Evolutionary conservation across 306 rosid genomes (phyloP), one percentile per base, ranked within the genome.

Genomic region (Acmispon strigosus): DNA sequence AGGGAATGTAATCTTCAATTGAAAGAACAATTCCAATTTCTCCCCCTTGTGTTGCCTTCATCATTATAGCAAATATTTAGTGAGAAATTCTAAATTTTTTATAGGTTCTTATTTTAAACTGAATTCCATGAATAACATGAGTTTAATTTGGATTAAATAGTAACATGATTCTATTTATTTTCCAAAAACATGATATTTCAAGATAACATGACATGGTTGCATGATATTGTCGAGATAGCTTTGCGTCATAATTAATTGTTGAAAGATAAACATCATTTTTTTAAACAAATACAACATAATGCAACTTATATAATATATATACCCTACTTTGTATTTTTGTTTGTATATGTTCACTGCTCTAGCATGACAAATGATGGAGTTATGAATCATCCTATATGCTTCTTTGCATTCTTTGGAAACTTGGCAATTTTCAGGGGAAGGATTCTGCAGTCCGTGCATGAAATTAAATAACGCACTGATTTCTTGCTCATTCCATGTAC

Each of bases 21-120:
- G 45, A 69, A 4, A 72, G 24, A 19, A 44, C 76, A 2, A 85
- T 4, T 59, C 89, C 89, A 11, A 81, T 64, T 74, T 85, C 73
- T 44, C 89, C 84, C 5, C 76, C 57, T 78, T 85, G 86, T 36
- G 22, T 37, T 49, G 48, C 80, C 86, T 83, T 32, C 18, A 54
- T 10, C 15, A 56, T 24, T 24, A 16, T 1, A 71, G 10, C 17
- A 71, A 27, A 66, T 59, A 48, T n/a, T 48, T 8, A 48, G 6
- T 48, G 10, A 7, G 10, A 50, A 16, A 8, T 50, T 15, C 0
- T 2, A 0, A 60, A 15, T 60, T 60, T 3, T 8, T 37, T 2
- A 9, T 60, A 15, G 1, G 7, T 34, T 59, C 29, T 37, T 57
- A 6, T 10, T 20, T 6, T 56, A 7, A 56, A 7, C 12, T 56